Evolutionary conservation across 257 asterid genomes (phyloP).

Genomic region (Osmanthus fragrans): DNA sequence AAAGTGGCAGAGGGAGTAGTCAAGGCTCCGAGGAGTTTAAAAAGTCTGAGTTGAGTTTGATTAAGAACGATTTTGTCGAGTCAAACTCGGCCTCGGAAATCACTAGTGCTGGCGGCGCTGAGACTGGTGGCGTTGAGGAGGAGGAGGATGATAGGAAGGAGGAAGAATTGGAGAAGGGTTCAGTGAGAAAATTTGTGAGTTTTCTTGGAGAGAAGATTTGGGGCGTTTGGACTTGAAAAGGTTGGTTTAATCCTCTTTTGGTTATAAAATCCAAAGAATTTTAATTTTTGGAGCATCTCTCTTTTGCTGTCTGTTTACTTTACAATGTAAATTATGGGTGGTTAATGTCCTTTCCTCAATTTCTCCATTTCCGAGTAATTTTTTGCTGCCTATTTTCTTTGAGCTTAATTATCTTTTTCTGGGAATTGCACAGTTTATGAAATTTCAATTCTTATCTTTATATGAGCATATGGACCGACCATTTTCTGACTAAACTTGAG

Average conservation of each 20-base stretch:
- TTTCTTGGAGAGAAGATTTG: slow-evolving; percentile 70
- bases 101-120: slow-evolving; percentile 12
- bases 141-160: slow-evolving; percentile 24
- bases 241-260: slow-evolving; percentile 24
- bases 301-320: slow-evolving; percentile 25
- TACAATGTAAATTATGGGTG: slow-evolving; percentile 38
- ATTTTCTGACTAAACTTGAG: slow-evolving; percentile 13
- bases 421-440: neutral
- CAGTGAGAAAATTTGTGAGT: slow-evolving; percentile 62
- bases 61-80: slow-evolving; percentile 31
- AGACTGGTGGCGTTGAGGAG: slow-evolving; percentile 18
- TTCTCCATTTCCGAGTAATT: slow-evolving; percentile 2
- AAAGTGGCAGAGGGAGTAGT: slow-evolving; percentile 23
- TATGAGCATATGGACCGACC: slow-evolving; percentile 1
- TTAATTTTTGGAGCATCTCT: slow-evolving; percentile 38
- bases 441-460: neutral
- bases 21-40: slow-evolving; percentile 29
- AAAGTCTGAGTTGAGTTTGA: slow-evolving; percentile 34
- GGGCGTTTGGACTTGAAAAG: slow-evolving; percentile 70
- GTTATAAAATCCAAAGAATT: slow-evolving; percentile 26
- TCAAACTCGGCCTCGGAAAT: slow-evolving; percentile 30
- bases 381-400: neutral
- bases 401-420: neutral
- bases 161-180: slow-evolving; percentile 50
- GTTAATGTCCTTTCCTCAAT: slow-evolving; percentile 14